Percentiles rank a stretch among this genome's conserved stretches.
These are phyloP conservation scores for Orbilia brochopaga DNA, from an alignment of 2,329 filamentous ascomycete genomes.

Conservation along the genomic window DNA sequence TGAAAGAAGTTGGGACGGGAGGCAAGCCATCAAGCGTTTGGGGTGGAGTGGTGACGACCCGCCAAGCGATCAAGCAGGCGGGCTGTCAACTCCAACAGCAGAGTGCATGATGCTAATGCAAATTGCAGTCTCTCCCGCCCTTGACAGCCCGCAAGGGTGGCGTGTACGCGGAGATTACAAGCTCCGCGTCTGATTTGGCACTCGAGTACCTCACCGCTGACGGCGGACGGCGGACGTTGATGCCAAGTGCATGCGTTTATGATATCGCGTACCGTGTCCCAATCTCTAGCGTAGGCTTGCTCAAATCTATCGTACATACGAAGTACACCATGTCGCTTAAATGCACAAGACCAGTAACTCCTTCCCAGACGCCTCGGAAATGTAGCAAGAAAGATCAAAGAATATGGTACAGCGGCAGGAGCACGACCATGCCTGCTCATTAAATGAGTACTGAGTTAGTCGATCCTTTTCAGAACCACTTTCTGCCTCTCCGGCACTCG, in stretches of 20 bases:
- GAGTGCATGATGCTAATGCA: too few species aligned
- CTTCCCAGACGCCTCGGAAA: constrained; percentile 11
- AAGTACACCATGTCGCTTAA: constrained; percentile 2
- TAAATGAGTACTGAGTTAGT: constrained; percentile 1
- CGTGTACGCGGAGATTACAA: too few species aligned
- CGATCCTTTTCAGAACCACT: constrained; percentile 67
- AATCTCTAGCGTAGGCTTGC: background rate
- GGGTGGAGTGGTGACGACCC: too few species aligned
- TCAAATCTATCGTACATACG: constrained; percentile 4
- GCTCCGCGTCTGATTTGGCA: too few species aligned
- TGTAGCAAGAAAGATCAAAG: background rate
- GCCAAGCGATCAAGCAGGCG: too few species aligned
- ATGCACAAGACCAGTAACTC: constrained; percentile 17
- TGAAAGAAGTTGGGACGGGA: too few species aligned
- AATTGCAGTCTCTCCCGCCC: too few species aligned
- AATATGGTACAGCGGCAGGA: background rate
- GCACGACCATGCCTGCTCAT: background rate
- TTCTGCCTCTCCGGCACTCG: constrained; percentile 81
- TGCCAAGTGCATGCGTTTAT: background rate
- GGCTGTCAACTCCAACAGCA: too few species aligned
- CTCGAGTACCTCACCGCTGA: too few species aligned
- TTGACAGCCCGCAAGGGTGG: too few species aligned
- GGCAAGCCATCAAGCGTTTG: too few species aligned
- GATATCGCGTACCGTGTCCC: background rate
- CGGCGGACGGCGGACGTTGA: too few species aligned